Evolutionary conservation across 2,329 filamentous ascomycete species (phyloP).

Genomic region (Pseudogymnoascus sp.): DNA sequence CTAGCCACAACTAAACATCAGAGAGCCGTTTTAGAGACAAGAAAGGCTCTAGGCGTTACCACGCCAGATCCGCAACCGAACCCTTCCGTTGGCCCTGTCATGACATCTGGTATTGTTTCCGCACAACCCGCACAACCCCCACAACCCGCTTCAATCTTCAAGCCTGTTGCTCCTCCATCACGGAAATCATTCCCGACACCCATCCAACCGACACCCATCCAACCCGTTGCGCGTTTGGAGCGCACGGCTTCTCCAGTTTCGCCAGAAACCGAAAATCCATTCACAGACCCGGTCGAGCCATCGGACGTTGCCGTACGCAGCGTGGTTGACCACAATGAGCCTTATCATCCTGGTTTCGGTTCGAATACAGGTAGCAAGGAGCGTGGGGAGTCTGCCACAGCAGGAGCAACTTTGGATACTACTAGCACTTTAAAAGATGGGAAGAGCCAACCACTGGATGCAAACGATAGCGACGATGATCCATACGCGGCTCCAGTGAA

Average conservation of each 20-base stretch:
- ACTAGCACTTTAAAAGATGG: conserved; percentile 15
- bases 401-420: conserved; percentile 24
- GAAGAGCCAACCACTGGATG: conserved; percentile 4
- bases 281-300: conserved; percentile 22
- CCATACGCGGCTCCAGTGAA: conserved; percentile 16
- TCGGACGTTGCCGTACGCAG: neutral
- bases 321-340: conserved; percentile 19
- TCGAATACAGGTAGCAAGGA: conserved; percentile 23
- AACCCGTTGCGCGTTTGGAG: conserved; percentile 16
- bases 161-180: conserved; percentile 14
- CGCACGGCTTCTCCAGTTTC: conserved; percentile 11
- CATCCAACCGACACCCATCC: conserved; percentile 2
- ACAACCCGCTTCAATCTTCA: conserved; percentile 11
- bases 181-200: neutral
- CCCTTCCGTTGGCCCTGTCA: conserved; percentile 4
- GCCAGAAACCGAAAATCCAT: conserved; percentile 24
- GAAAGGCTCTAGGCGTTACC: conserved; percentile 43
- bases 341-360: conserved; percentile 29
- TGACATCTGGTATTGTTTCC: conserved; percentile 5
- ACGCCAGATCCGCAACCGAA: conserved; percentile 17
- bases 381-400: conserved; percentile 23
- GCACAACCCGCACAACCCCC: conserved; percentile 16
- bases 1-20: conserved; percentile 77
- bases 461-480: conserved; percentile 16
- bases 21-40: conserved; percentile 60